Evolutionary conservation across 2,329 filamentous ascomycete species (phyloP).

Genomic region (Paraconiothyrium brasiliense): DNA sequence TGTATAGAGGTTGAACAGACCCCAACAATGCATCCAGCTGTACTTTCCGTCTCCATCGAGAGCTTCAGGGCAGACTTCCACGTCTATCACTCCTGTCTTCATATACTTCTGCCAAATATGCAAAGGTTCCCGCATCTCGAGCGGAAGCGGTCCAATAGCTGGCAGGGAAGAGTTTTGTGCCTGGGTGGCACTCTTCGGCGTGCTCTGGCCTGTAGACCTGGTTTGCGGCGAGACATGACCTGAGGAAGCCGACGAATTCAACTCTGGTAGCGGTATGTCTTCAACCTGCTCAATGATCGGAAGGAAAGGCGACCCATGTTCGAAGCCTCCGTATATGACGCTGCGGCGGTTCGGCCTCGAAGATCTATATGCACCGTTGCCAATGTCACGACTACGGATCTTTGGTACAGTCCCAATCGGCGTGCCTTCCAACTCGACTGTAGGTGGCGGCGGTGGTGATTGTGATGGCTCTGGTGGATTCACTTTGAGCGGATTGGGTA

Average conservation of each 20-base stretch:
- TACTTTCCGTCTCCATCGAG: conserved; percentile 9
- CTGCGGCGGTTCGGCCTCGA: not conserved
- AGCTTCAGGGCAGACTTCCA: not conserved
- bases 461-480: conserved; percentile 9
- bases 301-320: not conserved
- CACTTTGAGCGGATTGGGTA: not conserved
- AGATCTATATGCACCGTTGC: not conserved
- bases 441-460: not conserved
- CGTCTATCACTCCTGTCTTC: conserved; percentile 1
- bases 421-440: not conserved
- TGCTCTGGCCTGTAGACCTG: not conserved
- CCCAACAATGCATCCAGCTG: conserved; percentile 25
- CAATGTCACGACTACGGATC: not conserved
- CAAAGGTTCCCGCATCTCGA: conserved; percentile 9
- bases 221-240: not conserved
- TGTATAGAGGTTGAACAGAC: conserved; percentile 28
- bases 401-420: not conserved
- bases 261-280: not conserved
- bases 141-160: conserved; percentile 1
- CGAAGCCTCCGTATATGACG: not conserved
- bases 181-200: too few species aligned
- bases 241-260: not conserved
- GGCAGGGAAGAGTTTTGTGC: not conserved
- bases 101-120: conserved; percentile 3
- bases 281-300: conserved; percentile 3